Evolutionary conservation across 352 stramenopile species (phyloP), one percentile per base, ranked within the genome.

Genomic region (Pythium chondricola): DNA sequence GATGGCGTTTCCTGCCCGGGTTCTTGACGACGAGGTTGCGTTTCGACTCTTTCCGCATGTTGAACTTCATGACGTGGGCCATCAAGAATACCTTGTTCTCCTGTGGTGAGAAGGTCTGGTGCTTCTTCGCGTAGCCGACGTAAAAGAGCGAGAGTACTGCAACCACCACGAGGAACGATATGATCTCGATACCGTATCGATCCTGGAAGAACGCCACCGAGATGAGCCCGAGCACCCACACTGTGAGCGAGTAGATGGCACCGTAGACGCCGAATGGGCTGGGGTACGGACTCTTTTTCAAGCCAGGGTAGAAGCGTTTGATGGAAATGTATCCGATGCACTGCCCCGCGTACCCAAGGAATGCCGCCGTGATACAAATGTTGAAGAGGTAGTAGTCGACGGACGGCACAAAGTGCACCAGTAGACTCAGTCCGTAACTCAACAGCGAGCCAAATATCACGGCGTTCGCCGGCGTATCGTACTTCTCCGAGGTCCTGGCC

Each of bases 241-340:
- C 50, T 18, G 33, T 10, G 6, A 68, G 39, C 44, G 58, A 64
- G 48, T 60, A 65, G 9, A 65, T 21, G 20, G 63, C 63, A 13
- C 63, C 63, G 27, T 27, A 35, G 30, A 68, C 55, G 8, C 63
- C 63, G 16, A 71, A 55, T 16, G 63, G 63, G 18, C 43, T 63
- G 7, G 35, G 21, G 48, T 63, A 68, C 35, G 43, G 37, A 22
- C 48, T 67, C 6, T 52, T 37, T 16, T 51, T 29, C 2, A 63
- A 21, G 17, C 13, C 38, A 0, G 47, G 49, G 21, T 63, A 65
- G 16, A 57, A 49, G 1, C 36, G 30, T 29, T 58, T 56, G 30
- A 71, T 43, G 4, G 49, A 57, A 24, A 71, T 61, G 48, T 71
- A 71, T 2, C 58, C 63, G 27, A 67, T 49, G 26, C 63, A 71